Evolutionary conservation across 805 yeast species (phyloP).

Genomic region (Starmerella davenportii): DNA sequence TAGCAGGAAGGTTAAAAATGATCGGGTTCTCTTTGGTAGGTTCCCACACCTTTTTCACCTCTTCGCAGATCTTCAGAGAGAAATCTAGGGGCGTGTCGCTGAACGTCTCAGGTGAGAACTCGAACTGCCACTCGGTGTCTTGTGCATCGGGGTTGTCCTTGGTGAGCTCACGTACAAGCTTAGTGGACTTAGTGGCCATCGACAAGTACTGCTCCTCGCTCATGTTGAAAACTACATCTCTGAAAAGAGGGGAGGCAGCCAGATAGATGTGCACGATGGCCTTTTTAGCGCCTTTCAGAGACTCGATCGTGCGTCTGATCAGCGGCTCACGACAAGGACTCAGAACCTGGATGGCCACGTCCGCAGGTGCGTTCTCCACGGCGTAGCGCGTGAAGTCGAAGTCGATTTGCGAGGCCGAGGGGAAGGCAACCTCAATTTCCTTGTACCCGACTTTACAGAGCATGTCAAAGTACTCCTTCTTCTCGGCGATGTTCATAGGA

Average conservation of each 20-base stretch:
- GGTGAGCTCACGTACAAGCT: slow-evolving; percentile 45
- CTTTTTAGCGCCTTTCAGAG: slow-evolving; percentile 52
- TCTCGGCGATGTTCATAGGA: slow-evolving; percentile 70
- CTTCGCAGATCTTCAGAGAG: slow-evolving; percentile 50
- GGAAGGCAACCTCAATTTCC: slow-evolving; percentile 71
- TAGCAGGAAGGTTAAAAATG: slow-evolving; percentile 68
- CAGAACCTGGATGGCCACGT: slow-evolving; percentile 59
- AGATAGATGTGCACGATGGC: slow-evolving; percentile 64
- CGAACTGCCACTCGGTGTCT: slow-evolving; percentile 52
- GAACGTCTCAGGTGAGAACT: slow-evolving; percentile 68
- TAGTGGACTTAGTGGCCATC: slow-evolving; percentile 45
- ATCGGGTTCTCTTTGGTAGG: slow-evolving; percentile 50
- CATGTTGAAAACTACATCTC: slow-evolving; percentile 52
- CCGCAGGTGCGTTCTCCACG: slow-evolving; percentile 54
- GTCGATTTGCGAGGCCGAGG: slow-evolving; percentile 63
- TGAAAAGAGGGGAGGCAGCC: slow-evolving; percentile 58
- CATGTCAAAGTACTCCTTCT: slow-evolving; percentile 50
- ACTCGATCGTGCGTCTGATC: slow-evolving; percentile 52
- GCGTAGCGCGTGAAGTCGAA: slow-evolving; percentile 66
- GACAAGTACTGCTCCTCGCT: slow-evolving; percentile 37
- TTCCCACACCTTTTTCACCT: slow-evolving; percentile 58
- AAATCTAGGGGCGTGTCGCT: slow-evolving; percentile 51
- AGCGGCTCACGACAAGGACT: slow-evolving; percentile 62
- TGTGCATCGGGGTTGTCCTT: slow-evolving; percentile 31
- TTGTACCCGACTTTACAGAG: slow-evolving; percentile 59